These are phyloP conservation scores for Cyclotella distinguenda DNA, from an alignment of 108 stramenopile genomes.

Conservation along the genomic window DNA sequence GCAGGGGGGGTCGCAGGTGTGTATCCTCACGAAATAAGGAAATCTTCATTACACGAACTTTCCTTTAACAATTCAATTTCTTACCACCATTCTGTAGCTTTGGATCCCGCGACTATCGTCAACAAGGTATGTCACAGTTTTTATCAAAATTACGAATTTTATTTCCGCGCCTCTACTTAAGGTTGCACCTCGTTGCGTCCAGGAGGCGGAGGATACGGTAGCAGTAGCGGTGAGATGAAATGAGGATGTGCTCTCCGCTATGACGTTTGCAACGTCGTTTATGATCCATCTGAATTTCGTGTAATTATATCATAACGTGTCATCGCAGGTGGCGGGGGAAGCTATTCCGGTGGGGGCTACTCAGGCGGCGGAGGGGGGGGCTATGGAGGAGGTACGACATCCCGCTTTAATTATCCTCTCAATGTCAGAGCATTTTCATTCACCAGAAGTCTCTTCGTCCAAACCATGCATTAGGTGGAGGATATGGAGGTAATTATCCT, in stretches of 20 bases:
- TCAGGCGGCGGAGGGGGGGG: background rate
- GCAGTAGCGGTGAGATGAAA: slow-evolving; percentile 25
- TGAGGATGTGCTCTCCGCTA: too few species aligned
- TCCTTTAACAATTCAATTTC: background rate
- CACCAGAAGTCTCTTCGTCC: too few species aligned
- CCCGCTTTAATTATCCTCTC: background rate
- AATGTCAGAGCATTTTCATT: background rate
- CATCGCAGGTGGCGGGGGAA: background rate
- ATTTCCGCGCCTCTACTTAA: too few species aligned
- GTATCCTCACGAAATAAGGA: background rate
- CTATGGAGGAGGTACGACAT: background rate
- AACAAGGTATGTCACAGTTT: slow-evolving; percentile 30
- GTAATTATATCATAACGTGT: too few species aligned
- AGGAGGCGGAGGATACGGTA: slow-evolving; percentile 37
- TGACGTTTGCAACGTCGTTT: too few species aligned
- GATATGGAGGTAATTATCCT: slow-evolving; percentile 12
- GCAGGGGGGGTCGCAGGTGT: slow-evolving; percentile 24
- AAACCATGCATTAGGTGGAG: slow-evolving; percentile 11
- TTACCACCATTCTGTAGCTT: background rate
- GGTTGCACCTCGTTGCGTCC: too few species aligned
- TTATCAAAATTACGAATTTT: too few species aligned
- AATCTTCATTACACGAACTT: background rate
- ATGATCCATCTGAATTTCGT: too few species aligned
- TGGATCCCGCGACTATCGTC: slow-evolving; percentile 49
- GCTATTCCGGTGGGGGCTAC: background rate